Evolutionary conservation across 192 early-diverging fungal genomes (phyloP), one percentile per base, ranked within the genome.

Genomic region (Podila verticillata): DNA sequence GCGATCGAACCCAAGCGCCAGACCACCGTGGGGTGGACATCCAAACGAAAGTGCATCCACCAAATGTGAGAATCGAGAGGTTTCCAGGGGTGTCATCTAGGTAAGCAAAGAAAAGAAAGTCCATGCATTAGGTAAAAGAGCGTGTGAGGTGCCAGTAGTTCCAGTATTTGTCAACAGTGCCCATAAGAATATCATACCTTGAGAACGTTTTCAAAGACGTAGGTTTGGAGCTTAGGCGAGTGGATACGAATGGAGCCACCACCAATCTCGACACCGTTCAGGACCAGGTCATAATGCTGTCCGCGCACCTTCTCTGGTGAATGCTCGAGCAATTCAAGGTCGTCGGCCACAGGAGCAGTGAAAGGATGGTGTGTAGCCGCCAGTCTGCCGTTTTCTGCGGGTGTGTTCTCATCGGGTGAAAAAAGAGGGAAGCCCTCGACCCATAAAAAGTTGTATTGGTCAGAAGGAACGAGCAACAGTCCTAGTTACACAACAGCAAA

Each of bases 241-340:
- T 97, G 95, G 6, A 95, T 90, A 68, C 96, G 91, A 60, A 97
- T 93, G 2, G 94, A 96, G 8, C 96, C 96, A 7, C 96, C 96
- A 17, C 93, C 96, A 75, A 97, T 92, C 69, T 97, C 96, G 51
- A 93, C 88, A 12, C 96, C 96, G 72, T 97, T 96, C 48, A 97
- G 83, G 0, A 97, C 94, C 57, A 97, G 75, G 74, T 97, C 96
- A 69, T 96, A 96, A 82, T 96, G 95, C 81, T 95, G 94, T 15
- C 93, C 96, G 3, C 87, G 77, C 34, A 88, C 88, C 73, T 89
- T 87, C 72, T 83, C 87, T 12, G 94, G 94, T 44, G 91, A 73
- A 4, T 73, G 86, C 28, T 74, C 74, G 7, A 97, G 68, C 26
- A 93, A 67, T 12, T 85, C 72, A n/a, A 94, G 74, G 67, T 95